Conservation (phyloP, 2,329 filamentous ascomycete species). For the Raffaelea deltoideospora region DNA sequence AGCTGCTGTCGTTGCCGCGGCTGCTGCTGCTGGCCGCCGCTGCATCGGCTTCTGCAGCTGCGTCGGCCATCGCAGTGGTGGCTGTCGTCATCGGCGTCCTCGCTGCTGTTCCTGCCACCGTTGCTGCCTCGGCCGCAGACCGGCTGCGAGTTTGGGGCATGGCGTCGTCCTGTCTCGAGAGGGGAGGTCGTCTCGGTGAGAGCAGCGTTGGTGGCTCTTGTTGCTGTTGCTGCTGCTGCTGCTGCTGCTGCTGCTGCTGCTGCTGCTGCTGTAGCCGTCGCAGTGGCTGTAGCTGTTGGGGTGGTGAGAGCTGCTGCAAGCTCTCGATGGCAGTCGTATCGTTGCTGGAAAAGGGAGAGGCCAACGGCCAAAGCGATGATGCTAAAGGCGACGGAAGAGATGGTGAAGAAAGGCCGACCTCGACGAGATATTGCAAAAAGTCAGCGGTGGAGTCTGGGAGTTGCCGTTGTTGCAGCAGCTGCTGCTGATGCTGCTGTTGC, state of each 20-base stretch:
- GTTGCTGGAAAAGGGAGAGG: too few relatives aligned
- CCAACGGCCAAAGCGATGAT: too few relatives aligned
- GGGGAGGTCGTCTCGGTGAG: not conserved
- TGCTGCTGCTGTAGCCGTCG: not conserved
- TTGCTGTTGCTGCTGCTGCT: not conserved
- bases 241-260: not conserved
- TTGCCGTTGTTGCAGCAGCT: too few relatives aligned
- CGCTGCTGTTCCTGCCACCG: not conserved
- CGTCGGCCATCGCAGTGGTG: too few relatives aligned
- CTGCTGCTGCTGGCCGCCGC: not conserved
- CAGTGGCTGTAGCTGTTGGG: not conserved
- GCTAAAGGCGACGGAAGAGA: too few relatives aligned
- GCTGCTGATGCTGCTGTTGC: too few relatives aligned
- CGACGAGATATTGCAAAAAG: too few relatives aligned
- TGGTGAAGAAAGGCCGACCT: too few relatives aligned
- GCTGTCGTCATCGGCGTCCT: too few relatives aligned
- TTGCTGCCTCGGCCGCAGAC: not conserved
- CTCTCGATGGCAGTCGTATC: too few relatives aligned
- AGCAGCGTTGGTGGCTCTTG: not conserved
- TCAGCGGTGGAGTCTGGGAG: too few relatives aligned
- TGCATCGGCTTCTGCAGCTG: not conserved
- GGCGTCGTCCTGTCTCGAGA: not conserved
- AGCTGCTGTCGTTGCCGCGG: not conserved
- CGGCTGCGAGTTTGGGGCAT: not conserved
- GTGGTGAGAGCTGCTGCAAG: not conserved